Conservation (phyloP, 495 filamentous ascomycete species). For the Aspergillus kassunensis region DNA sequence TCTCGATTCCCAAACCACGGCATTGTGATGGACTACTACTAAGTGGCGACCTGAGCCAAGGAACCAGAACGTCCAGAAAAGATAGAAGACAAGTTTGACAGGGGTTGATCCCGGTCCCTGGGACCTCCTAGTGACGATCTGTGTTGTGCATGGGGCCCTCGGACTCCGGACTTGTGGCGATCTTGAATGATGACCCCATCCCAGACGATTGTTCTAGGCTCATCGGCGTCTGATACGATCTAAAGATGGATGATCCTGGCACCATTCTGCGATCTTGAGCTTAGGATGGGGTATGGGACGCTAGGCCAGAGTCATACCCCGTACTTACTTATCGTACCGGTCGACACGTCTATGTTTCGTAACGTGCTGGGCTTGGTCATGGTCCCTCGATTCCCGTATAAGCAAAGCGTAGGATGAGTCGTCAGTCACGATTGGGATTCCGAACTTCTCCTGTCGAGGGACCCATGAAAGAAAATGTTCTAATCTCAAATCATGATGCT, state of each 20-base stretch:
- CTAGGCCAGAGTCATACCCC: too few species aligned
- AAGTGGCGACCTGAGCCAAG: neutral
- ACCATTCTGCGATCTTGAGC: neutral
- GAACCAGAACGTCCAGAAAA: conserved; percentile 19
- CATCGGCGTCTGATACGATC: neutral
- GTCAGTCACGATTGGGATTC: neutral
- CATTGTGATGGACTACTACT: conserved; percentile 4
- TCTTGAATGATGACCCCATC: conserved; percentile 17
- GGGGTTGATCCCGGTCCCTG: conserved; percentile 34
- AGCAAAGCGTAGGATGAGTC: neutral
- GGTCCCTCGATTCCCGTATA: neutral
- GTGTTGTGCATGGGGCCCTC: conserved; percentile 15
- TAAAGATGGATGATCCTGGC: neutral
- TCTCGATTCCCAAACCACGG: neutral
- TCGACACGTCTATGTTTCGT: neutral
- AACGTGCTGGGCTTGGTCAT: too few species aligned
- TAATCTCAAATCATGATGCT: too few species aligned
- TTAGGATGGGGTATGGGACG: neutral
- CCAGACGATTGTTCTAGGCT: conserved; percentile 12
- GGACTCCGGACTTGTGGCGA: conserved; percentile 27
- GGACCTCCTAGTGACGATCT: conserved; percentile 28
- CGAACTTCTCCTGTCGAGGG: conserved; percentile 24
- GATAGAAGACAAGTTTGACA: conserved; percentile 27
- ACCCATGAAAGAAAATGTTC: conserved; percentile 24
- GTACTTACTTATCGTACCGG: too few species aligned